These are phyloP conservation scores for Saccharomycopsis synnaedendra DNA, from an alignment of 805 yeast species.

Conservation along the genomic window DNA sequence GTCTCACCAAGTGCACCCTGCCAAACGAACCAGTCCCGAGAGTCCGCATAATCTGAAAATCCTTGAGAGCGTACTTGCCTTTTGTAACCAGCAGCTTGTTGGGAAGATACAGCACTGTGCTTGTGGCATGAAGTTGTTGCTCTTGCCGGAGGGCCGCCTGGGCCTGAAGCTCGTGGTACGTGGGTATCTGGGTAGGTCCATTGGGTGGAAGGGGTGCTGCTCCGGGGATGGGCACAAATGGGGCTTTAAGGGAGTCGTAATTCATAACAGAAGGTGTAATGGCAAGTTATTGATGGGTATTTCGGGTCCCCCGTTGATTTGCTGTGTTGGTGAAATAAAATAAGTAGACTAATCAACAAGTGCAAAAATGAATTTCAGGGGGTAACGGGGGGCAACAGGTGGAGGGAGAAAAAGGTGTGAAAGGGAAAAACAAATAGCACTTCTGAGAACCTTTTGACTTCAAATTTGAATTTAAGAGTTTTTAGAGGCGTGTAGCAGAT, in stretches of 20 bases:
- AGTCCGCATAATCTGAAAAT: slow-evolving; percentile 78
- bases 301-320: too few species aligned
- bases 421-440: too few species aligned
- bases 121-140: slow-evolving; percentile 7
- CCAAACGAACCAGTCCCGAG: slow-evolving; percentile 96
- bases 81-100: slow-evolving; percentile 27
- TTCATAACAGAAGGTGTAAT: too few species aligned
- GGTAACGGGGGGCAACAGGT: too few species aligned
- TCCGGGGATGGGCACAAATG: background rate
- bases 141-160: slow-evolving; percentile 10
- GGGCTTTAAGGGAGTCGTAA: background rate
- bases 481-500: too few species aligned
- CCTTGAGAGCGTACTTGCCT: slow-evolving; percentile 73
- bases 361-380: too few species aligned
- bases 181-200: slow-evolving; percentile 15
- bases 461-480: too few species aligned
- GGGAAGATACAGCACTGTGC: slow-evolving; percentile 12
- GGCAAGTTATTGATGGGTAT: too few species aligned
- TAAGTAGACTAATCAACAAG: too few species aligned
- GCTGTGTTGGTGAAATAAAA: too few species aligned
- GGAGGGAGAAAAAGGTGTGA: too few species aligned
- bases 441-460: too few species aligned
- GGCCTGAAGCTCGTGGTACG: slow-evolving; percentile 16
- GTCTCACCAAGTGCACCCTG: slow-evolving; percentile 78
- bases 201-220: background rate